Conservation (phyloP, 768 basidiomycete genomes). For the Megacollybia marginata region DNA sequence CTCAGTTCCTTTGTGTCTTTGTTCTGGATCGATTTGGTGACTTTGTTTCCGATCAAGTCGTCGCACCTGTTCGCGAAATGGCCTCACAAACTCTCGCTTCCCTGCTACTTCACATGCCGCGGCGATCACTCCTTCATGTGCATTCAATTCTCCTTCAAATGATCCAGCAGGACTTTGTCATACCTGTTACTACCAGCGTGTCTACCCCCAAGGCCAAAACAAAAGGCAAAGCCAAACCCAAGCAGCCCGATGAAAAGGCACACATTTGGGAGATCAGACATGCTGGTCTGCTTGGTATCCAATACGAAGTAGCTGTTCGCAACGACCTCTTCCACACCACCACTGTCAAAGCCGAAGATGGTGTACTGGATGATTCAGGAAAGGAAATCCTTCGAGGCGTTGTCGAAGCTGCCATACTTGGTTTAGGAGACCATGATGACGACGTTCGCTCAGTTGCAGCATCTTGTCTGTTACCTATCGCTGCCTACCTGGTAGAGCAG, state of each 20-base stretch:
- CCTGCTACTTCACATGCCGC: conserved; percentile 81
- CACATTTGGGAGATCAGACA: conserved; percentile 97
- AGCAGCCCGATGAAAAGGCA: conserved; percentile 30
- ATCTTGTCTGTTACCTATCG: conserved; percentile 84
- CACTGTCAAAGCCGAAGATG: conserved; percentile 19
- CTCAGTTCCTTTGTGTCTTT: conserved; percentile 82
- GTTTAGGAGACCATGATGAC: conserved; percentile 92
- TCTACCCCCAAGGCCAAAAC: conserved; percentile 1
- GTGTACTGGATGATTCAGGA: conserved; percentile 32
- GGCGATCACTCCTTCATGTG: conserved; percentile 70
- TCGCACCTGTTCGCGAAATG: conserved; percentile 95
- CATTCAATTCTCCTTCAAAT: conserved; percentile 83
- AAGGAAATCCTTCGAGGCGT: conserved; percentile 66
- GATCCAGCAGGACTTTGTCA: conserved; percentile 81
- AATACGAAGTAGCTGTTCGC: conserved; percentile 95
- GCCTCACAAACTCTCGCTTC: conserved; percentile 92
- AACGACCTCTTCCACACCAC: conserved; percentile 60
- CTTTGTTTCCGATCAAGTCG: conserved; percentile 93
- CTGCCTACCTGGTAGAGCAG: conserved; percentile 67
- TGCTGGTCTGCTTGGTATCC: conserved; percentile 94
- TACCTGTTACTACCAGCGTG: conserved; percentile 16
- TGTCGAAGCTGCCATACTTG: conserved; percentile 85
- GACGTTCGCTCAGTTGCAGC: conserved; percentile 96
- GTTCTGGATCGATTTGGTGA: conserved; percentile 98
- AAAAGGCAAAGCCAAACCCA: conserved; percentile 13